Conservation (phyloP, 768 basidiomycete genomes). For the Gymnopilus dilepis region DNA sequence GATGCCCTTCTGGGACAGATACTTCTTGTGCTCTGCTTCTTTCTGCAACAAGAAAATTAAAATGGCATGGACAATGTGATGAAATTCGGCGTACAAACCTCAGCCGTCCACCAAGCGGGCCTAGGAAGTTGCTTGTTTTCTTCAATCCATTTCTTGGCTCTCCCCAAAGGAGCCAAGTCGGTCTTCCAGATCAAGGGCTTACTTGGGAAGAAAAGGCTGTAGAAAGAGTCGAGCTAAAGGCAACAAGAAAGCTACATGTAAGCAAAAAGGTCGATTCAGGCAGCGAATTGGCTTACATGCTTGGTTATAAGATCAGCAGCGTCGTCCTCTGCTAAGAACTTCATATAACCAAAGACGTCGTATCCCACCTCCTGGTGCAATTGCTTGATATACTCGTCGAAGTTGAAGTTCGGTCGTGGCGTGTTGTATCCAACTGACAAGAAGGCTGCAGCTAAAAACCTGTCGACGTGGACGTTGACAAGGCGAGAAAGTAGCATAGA, state of each 20-base stretch:
- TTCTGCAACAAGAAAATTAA: no score
- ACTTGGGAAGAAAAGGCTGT: not conserved
- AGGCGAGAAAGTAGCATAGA: not conserved
- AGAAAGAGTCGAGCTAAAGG: not conserved
- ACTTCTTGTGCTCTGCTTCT: not conserved
- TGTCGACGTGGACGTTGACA: not conserved
- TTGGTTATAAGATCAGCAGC: not conserved
- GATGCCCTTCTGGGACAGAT: not conserved
- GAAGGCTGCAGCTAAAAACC: not conserved
- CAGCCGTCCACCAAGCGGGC: no score
- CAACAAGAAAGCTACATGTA: not conserved
- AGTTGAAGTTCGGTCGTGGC: not conserved
- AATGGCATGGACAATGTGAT: no score
- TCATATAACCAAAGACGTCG: not conserved
- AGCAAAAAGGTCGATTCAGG: not conserved
- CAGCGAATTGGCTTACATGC: not conserved
- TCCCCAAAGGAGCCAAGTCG: not conserved
- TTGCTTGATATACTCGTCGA: not conserved
- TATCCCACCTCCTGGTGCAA: not conserved
- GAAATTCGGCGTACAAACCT: no score
- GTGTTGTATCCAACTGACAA: not conserved
- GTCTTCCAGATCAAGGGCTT: not conserved
- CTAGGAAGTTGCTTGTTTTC: conserved; percentile 1
- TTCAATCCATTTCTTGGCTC: not conserved
- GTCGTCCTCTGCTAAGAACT: not conserved